Percentiles rank a stretch among this genome's conserved stretches.
These are phyloP conservation scores for Cystobasidium sp. DNA, from an alignment of 1,284 basidiomycete species.

Conservation along the genomic window DNA sequence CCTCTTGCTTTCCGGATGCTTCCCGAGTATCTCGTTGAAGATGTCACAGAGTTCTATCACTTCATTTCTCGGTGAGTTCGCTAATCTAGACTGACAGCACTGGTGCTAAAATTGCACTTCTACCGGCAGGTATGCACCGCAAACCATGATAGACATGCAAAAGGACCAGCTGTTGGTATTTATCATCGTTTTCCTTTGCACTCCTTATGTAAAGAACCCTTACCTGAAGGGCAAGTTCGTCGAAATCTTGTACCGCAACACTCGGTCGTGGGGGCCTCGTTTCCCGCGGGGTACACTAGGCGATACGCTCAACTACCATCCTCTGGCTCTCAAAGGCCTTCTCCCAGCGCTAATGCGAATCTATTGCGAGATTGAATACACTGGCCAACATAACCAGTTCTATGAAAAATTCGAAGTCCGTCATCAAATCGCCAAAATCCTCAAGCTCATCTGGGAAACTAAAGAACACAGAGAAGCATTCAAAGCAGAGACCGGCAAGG, in stretches of 20 bases:
- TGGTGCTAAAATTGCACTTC: conserved; percentile 32
- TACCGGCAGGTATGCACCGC: conserved; percentile 68
- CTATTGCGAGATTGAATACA: conserved; percentile 97
- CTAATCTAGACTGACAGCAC: too few species aligned
- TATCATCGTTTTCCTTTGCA: conserved; percentile 87
- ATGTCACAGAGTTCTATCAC: conserved; percentile 85
- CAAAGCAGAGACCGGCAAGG: conserved; percentile 73
- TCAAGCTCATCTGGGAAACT: conserved; percentile 88
- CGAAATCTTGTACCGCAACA: conserved; percentile 67
- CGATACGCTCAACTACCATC: conserved; percentile 79
- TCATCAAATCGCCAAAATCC: conserved; percentile 70
- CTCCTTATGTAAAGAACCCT: conserved; percentile 97
- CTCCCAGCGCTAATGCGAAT: conserved; percentile 92
- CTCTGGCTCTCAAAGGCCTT: conserved; percentile 81
- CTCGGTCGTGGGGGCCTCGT: conserved; percentile 59
- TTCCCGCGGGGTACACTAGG: conserved; percentile 79
- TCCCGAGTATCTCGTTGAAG: conserved; percentile 94
- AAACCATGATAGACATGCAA: conserved; percentile 74
- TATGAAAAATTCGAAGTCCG: conserved; percentile 77
- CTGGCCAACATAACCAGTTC: conserved; percentile 96
- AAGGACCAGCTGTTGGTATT: conserved; percentile 87
- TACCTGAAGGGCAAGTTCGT: conserved; percentile 98
- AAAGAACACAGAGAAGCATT: conserved; percentile 82
- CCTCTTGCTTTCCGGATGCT: conserved; percentile 83
- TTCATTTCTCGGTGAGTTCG: conserved; percentile 76